phyloP scores from a whole-genome alignment of 176 grass and related monocot genomes.

The Elaeis guineensis region DNA sequence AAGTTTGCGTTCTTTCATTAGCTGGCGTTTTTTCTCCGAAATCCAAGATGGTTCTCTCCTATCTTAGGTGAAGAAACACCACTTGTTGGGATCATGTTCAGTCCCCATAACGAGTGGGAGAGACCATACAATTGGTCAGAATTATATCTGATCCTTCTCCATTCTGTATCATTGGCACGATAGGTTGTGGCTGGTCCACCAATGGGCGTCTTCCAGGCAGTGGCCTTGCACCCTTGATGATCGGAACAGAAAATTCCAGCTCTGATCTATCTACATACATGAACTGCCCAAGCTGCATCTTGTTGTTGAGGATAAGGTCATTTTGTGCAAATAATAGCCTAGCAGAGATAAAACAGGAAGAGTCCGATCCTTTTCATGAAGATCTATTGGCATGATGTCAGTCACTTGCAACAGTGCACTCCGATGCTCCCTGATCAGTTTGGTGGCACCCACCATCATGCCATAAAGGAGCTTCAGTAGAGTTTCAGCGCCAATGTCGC shows the following conservation, averaged over 20 bases:
- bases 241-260: constrained; percentile 51
- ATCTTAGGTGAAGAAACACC: constrained; percentile 21
- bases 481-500: constrained; percentile 51
- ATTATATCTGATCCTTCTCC: neutral
- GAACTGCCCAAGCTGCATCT: constrained; percentile 80
- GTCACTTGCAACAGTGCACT: constrained; percentile 69
- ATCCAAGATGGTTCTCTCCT: constrained; percentile 46
- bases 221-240: constrained; percentile 48
- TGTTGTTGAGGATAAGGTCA: constrained; percentile 79
- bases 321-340: constrained; percentile 54
- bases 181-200: constrained; percentile 50
- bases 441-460: constrained; percentile 44
- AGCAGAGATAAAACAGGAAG: constrained; percentile 67
- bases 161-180: constrained; percentile 9
- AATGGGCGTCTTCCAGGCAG: constrained; percentile 58
- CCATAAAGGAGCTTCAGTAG: constrained; percentile 67
- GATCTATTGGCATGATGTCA: constrained; percentile 76
- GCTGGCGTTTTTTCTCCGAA: constrained; percentile 55
- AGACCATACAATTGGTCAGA: too few relatives aligned
- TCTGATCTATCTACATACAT: constrained; percentile 69
- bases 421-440: constrained; percentile 59
- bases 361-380: constrained; percentile 82
- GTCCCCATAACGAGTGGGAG: constrained; percentile 19
- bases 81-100: constrained; percentile 16
- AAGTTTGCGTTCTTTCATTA: constrained; percentile 46